Conservation (phyloP, 176 grass and related monocot species). For the Oryza coarctata region DNA sequence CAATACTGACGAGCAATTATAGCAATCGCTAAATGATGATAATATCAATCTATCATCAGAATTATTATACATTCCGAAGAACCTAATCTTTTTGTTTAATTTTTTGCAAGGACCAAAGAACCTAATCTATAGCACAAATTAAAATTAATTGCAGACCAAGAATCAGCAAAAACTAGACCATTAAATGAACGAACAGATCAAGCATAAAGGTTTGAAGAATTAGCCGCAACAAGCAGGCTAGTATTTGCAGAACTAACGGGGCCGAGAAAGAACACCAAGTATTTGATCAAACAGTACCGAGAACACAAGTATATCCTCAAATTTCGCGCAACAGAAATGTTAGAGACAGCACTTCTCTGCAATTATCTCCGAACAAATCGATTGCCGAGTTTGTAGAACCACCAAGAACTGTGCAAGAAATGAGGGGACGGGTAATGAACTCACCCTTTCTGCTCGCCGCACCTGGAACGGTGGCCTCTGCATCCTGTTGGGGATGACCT, state of each 20-base stretch:
- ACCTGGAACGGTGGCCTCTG: conserved; percentile 43
- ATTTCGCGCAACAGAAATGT: neutral
- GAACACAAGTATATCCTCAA: neutral
- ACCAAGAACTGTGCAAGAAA: neutral
- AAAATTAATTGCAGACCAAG: neutral
- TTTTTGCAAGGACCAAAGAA: neutral
- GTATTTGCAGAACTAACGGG: neutral
- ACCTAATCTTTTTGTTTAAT: no score
- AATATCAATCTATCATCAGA: neutral
- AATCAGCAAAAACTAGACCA: neutral
- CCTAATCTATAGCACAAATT: neutral
- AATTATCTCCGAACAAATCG: neutral
- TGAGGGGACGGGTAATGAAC: neutral
- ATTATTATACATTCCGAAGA: neutral
- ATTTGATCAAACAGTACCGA: neutral
- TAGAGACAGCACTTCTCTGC: neutral
- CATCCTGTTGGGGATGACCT: conserved; percentile 22
- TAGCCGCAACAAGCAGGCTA: neutral
- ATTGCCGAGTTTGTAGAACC: neutral
- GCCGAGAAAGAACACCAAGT: neutral
- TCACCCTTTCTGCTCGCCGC: neutral
- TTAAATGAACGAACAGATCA: neutral
- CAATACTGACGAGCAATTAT: neutral
- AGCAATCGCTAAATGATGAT: neutral
- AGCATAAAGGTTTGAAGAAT: neutral